Conservation (phyloP, 306 rosid species). For the Alnus glutinosa region DNA sequence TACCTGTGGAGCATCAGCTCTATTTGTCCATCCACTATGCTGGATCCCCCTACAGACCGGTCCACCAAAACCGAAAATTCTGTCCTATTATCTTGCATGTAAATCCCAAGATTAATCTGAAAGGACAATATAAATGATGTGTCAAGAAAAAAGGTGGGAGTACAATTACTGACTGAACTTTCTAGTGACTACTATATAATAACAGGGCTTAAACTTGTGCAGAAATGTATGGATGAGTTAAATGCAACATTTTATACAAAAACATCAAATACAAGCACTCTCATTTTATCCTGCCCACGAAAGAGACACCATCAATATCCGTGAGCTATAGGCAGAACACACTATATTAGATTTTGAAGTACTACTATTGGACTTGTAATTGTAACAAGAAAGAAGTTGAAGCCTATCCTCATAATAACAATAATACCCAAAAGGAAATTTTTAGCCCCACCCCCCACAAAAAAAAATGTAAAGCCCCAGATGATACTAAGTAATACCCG, state of each 20-base stretch:
- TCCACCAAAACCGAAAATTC: conserved; percentile 79
- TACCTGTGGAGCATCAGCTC: conserved; percentile 92
- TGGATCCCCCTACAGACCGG: conserved; percentile 82
- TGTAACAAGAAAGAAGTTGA: neutral
- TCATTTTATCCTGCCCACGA: neutral
- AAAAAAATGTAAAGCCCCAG: neutral
- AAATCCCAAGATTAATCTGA: conserved; percentile 81
- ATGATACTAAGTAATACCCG: neutral
- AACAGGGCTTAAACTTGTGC: neutral
- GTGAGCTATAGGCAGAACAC: neutral
- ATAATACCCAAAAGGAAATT: too few species aligned
- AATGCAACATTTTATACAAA: neutral
- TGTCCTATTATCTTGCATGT: conserved; percentile 49
- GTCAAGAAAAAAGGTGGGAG: neutral
- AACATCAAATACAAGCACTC: neutral
- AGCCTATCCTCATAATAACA: too few species aligned
- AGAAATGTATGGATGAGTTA: conserved; percentile 5
- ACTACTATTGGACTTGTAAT: neutral
- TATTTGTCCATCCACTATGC: conserved; percentile 72
- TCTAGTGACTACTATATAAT: neutral
- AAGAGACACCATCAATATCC: neutral
- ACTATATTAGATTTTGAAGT: neutral
- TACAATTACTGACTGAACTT: neutral
- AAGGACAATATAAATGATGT: conserved; percentile 11
- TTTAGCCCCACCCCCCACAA: neutral